Evolutionary conservation across 495 filamentous ascomycete genomes (phyloP).

Genomic region (Cladorrhinum samala): DNA sequence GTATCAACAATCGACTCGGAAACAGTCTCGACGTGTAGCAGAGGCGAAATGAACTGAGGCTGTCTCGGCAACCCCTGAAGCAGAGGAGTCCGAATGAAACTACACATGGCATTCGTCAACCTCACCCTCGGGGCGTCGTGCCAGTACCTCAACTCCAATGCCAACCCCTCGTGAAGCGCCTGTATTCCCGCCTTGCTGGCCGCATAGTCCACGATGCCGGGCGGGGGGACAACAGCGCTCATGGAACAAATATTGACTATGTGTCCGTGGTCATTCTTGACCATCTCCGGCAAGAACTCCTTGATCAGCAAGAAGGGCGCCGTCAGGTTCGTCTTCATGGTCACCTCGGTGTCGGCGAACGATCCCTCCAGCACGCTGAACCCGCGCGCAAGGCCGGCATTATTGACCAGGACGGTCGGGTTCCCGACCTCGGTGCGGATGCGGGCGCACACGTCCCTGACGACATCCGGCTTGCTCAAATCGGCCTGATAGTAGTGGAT

Average conservation of each 20-base stretch:
- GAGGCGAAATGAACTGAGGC: constrained; percentile 27
- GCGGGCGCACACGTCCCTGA: constrained; percentile 12
- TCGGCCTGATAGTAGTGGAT: constrained; percentile 23
- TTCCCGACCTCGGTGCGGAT: constrained; percentile 20
- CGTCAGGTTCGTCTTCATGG: constrained; percentile 19
- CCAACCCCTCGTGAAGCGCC: constrained; percentile 18
- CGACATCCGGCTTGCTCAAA: constrained; percentile 14
- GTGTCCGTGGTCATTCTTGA: constrained; percentile 19
- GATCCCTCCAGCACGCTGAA: constrained; percentile 17
- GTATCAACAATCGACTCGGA: constrained; percentile 29
- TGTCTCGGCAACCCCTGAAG: constrained; percentile 25
- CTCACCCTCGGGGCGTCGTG: constrained; percentile 29
- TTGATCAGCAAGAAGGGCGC: constrained; percentile 25
- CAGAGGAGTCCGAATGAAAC: constrained; percentile 33
- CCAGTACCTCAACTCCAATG: constrained; percentile 16
- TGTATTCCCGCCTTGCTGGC: constrained; percentile 20
- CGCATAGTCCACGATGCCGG: constrained; percentile 18
- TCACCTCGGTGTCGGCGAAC: constrained; percentile 22
- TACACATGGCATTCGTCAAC: constrained; percentile 25
- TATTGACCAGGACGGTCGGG: constrained; percentile 26
- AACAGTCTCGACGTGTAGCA: constrained; percentile 34
- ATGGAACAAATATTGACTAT: constrained; percentile 20
- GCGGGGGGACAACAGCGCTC: constrained; percentile 13
- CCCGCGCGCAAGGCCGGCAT: constrained; percentile 19
- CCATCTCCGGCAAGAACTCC: constrained; percentile 25